A percentile compares a stretch with the other conserved stretches of the same genome.
phyloP scores from a whole-genome alignment of 2,329 filamentous ascomycete species.

The Dendrostoma leiphaemia region DNA sequence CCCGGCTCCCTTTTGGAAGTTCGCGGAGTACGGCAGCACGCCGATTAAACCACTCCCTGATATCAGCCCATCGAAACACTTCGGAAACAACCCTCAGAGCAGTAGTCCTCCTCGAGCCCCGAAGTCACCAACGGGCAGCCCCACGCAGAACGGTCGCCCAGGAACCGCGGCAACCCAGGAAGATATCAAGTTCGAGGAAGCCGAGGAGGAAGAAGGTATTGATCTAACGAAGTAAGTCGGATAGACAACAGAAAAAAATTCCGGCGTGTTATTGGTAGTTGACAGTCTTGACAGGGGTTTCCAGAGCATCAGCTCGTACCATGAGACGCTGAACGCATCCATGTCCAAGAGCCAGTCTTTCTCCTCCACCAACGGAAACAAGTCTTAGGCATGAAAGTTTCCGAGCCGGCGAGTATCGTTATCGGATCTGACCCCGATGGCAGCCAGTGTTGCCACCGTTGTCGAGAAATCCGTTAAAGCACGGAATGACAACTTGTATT shows the following conservation, averaged over 20 bases:
- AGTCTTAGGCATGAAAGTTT: neutral
- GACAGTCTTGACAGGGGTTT: constrained; percentile 48
- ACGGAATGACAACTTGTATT: too few species aligned
- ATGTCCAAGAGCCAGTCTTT: constrained; percentile 18
- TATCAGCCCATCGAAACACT: constrained; percentile 55
- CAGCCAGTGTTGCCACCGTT: neutral
- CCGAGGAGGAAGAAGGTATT: constrained; percentile 54
- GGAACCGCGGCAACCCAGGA: constrained; percentile 22
- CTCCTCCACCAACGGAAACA: constrained; percentile 12
- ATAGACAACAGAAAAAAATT: neutral
- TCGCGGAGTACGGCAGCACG: constrained; percentile 73
- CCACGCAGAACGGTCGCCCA: constrained; percentile 34
- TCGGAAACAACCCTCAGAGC: constrained; percentile 44
- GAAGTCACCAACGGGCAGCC: constrained; percentile 54
- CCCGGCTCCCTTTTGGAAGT: constrained; percentile 87
- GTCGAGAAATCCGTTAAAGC: too few species aligned
- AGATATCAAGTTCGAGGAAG: constrained; percentile 20
- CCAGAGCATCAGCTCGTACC: constrained; percentile 63
- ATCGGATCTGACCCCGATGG: neutral
- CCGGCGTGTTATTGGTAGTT: neutral
- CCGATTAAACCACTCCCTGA: constrained; percentile 56
- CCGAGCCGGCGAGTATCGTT: too few species aligned
- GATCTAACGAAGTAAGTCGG: constrained; percentile 56
- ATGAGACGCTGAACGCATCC: constrained; percentile 44
- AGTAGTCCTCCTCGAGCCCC: constrained; percentile 55